Conservation (phyloP, 2,329 filamentous ascomycete genomes). For the Ascomycota sp. region DNA sequence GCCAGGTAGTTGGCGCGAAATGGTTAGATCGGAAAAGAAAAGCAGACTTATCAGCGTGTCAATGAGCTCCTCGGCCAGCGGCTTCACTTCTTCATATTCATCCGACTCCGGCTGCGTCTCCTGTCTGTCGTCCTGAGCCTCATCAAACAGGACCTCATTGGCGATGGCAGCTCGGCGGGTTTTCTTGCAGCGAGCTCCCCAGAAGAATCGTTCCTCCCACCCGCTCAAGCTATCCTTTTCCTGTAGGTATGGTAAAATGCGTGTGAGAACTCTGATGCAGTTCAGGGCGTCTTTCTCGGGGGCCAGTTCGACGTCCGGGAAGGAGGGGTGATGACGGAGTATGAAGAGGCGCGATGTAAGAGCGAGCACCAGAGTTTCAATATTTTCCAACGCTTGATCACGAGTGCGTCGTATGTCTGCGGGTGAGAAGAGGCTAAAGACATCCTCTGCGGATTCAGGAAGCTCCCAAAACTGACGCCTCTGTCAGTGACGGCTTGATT, state of each 20-base stretch:
- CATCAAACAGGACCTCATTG: constrained; percentile 68
- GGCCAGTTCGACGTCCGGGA: constrained; percentile 67
- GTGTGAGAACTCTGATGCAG: constrained; percentile 75
- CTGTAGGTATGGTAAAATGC: constrained; percentile 75
- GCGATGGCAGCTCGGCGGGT: constrained; percentile 43
- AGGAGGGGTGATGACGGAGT: constrained; percentile 71
- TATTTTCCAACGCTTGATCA: constrained; percentile 63
- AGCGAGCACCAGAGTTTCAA: constrained; percentile 71
- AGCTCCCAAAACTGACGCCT: constrained; percentile 76
- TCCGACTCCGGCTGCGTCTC: constrained; percentile 24
- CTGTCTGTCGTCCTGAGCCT: constrained; percentile 33
- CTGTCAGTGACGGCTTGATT: constrained; percentile 1
- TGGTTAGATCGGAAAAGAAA: constrained; percentile 77
- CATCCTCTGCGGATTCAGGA: constrained; percentile 82
- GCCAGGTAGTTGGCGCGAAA: constrained; percentile 46
- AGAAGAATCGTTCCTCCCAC: constrained; percentile 92
- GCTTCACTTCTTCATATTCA: constrained; percentile 63
- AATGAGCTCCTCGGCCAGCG: constrained; percentile 76
- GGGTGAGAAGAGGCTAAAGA: constrained; percentile 86
- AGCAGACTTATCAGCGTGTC: constrained; percentile 74
- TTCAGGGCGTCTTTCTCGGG: constrained; percentile 79
- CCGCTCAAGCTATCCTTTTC: constrained; percentile 59
- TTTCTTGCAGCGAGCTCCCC: constrained; percentile 51
- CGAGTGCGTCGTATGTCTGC: constrained; percentile 72
- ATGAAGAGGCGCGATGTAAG: constrained; percentile 63